Evolutionary conservation across 2,329 filamentous ascomycete genomes (phyloP), one percentile per base, ranked within the genome.

Genomic region (Fusarium goolgardi): DNA sequence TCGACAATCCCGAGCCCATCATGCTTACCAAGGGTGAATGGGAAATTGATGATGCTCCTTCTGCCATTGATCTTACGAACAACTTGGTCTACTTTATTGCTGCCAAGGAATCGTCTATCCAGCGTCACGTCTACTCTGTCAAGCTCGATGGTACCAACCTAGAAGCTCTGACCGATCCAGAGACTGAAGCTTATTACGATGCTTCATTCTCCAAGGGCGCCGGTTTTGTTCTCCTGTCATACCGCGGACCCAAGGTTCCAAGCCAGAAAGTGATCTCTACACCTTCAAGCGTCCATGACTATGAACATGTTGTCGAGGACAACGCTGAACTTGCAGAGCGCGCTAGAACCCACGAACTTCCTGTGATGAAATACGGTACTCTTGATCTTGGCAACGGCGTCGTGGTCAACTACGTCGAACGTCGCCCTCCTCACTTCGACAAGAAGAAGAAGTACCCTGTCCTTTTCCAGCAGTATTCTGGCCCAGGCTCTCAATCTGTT

Each of bases 381-480:
- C 85, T 99, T 50, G 91, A 90, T n/a, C 87, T 98, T 18, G 74
- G 68, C n/a, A 91, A 96, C 65, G 92, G 90, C 32, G 90, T 91
- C 71, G 86, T 89, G 20, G 81, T 89, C 72, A 88, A 88, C 78
- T 89, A 87, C 71, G 82, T 98, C 16, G 96, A 99, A 79, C 91
- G 94, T 31, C 91, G 93, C 1, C 96, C 96, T 8, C 91, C 94
- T 2, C 91, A 97, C 78, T 99, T 98, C 76, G 87, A 94, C 77
- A 83, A 88, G 20, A 89, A 88, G 72, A 94, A 92, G 80, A 89
- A 91, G 75, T 98, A 99, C 72, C 96, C 96, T 0, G 94, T 99
- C 2, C 86, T 99, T 6, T 99, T 99, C 84, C 91, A 92, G 74
- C 90, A 97, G 61, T 99, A 99, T 81, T 95, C 93, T 25, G 96